These are phyloP conservation scores for Rhodotorula diobovata DNA, from an alignment of 768 basidiomycete genomes.

Conservation along the genomic window DNA sequence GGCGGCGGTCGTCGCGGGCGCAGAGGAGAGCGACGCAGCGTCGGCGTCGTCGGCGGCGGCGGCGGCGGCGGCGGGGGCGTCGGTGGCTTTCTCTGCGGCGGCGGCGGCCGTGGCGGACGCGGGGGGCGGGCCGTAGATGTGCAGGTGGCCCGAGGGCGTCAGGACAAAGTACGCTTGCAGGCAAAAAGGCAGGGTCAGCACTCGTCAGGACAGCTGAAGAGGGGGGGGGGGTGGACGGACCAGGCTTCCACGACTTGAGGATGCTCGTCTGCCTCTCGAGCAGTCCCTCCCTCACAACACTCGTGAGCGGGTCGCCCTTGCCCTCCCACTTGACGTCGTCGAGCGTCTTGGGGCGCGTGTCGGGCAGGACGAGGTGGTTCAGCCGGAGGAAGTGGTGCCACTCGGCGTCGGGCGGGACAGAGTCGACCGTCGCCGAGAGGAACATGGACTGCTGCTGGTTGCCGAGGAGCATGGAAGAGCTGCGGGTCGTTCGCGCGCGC, in stretches of 20 bases:
- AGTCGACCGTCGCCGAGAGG: slow-evolving; percentile 37
- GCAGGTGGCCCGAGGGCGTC: slow-evolving; percentile 32
- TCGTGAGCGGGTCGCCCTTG: slow-evolving; percentile 19
- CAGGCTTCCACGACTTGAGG: slow-evolving; percentile 30
- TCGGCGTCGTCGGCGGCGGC: background rate
- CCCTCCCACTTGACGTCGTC: slow-evolving; percentile 9
- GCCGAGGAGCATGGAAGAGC: slow-evolving; percentile 28
- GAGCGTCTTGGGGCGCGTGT: background rate
- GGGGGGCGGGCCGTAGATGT: slow-evolving; percentile 27
- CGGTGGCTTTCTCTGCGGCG: background rate
- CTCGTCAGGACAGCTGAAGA: background rate
- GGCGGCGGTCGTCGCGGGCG: background rate
- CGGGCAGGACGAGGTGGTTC: slow-evolving; percentile 21
- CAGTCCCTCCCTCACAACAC: slow-evolving; percentile 19
- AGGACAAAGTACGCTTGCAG: slow-evolving; percentile 33
- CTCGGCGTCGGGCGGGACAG: slow-evolving; percentile 26
- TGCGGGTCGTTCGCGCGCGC: background rate
- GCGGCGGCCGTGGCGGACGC: background rate
- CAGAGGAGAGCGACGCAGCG: slow-evolving; percentile 12
- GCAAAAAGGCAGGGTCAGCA: background rate
- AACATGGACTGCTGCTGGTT: slow-evolving; percentile 36
- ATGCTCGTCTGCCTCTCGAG: slow-evolving; percentile 36
- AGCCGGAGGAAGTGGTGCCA: slow-evolving; percentile 35
- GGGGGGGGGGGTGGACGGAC: background rate
- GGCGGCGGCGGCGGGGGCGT: background rate